Evolutionary conservation across 2,329 filamentous ascomycete species (phyloP).

Genomic region (Fusarium poae): DNA sequence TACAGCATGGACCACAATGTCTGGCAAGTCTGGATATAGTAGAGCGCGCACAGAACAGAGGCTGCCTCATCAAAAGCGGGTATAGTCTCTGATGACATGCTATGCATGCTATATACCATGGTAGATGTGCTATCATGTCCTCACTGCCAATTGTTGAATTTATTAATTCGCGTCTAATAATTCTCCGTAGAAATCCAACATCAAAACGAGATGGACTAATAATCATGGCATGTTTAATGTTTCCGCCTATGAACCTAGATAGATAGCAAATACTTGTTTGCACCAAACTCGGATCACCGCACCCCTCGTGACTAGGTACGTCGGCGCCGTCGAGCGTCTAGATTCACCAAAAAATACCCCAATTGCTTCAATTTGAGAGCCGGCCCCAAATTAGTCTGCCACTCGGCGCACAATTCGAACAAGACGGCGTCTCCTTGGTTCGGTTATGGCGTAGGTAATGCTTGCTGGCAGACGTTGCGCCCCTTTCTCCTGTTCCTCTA

Average conservation of each 20-base stretch:
- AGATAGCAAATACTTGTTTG: slow-evolving; percentile 14
- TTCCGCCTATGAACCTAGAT: neutral
- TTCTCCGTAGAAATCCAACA: slow-evolving; percentile 7
- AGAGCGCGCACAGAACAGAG: neutral
- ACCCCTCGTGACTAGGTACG: slow-evolving; percentile 22
- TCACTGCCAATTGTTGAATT: neutral
- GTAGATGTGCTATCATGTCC: neutral
- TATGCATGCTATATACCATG: slow-evolving; percentile 25
- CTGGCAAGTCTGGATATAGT: neutral
- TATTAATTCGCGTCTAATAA: slow-evolving; percentile 10
- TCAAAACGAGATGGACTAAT: slow-evolving; percentile 1
- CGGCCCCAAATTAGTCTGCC: slow-evolving; percentile 39
- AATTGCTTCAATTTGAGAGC: slow-evolving; percentile 33
- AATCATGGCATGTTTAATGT: slow-evolving; percentile 3
- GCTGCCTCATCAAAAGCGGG: slow-evolving; percentile 19
- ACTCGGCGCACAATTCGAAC: slow-evolving; percentile 33
- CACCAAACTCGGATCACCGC: slow-evolving; percentile 25
- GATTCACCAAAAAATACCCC: slow-evolving; percentile 37
- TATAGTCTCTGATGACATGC: slow-evolving; percentile 8
- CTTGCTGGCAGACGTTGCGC: slow-evolving; percentile 37
- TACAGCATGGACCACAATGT: slow-evolving; percentile 32
- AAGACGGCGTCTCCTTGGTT: slow-evolving; percentile 31
- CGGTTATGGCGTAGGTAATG: slow-evolving; percentile 29
- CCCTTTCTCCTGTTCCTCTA: slow-evolving; percentile 42
- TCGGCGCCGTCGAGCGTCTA: slow-evolving; percentile 36